Evolutionary conservation across 2,329 filamentous ascomycete genomes (phyloP).

Genomic region (Aspergillus sp.): DNA sequence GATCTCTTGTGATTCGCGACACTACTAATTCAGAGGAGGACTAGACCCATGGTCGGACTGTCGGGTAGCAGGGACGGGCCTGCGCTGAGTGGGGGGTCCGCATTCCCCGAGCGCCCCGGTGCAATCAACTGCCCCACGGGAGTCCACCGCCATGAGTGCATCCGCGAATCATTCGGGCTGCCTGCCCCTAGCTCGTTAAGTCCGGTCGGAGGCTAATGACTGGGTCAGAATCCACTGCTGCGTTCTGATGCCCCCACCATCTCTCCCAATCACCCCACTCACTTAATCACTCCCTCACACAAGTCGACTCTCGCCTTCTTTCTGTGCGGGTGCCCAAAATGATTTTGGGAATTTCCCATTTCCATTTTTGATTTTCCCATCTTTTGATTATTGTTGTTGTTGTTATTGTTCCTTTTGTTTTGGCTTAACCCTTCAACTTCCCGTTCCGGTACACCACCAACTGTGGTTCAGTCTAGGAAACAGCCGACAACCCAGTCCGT

Average conservation of each 20-base stretch:
- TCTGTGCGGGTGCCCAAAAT: conserved; percentile 18
- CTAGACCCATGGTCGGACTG: conserved; percentile 8
- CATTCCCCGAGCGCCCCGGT: conserved; percentile 23
- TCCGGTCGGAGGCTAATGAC: background rate
- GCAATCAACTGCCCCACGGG: conserved; percentile 15
- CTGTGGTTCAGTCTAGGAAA: background rate
- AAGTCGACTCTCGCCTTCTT: conserved; percentile 1
- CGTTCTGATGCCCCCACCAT: background rate
- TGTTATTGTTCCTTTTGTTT: background rate
- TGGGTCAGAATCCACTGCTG: background rate
- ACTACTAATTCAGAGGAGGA: conserved; percentile 5
- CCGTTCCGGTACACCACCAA: background rate
- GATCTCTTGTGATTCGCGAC: background rate
- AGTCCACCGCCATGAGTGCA: background rate
- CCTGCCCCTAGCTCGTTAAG: background rate
- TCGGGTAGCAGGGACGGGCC: conserved; percentile 23
- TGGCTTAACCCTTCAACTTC: background rate
- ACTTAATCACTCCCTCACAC: background rate
- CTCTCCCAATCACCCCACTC: background rate
- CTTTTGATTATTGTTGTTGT: background rate
- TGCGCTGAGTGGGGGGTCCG: conserved; percentile 22
- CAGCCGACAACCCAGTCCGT: background rate
- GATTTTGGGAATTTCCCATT: conserved; percentile 2
- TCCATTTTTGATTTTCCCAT: background rate
- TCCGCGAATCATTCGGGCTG: background rate